A percentile compares a stretch with the other conserved stretches of the same genome.
These are phyloP conservation scores for Aspergillus brunneoviolaceus DNA, from an alignment of 2,329 filamentous ascomycete genomes.

Conservation along the genomic window DNA sequence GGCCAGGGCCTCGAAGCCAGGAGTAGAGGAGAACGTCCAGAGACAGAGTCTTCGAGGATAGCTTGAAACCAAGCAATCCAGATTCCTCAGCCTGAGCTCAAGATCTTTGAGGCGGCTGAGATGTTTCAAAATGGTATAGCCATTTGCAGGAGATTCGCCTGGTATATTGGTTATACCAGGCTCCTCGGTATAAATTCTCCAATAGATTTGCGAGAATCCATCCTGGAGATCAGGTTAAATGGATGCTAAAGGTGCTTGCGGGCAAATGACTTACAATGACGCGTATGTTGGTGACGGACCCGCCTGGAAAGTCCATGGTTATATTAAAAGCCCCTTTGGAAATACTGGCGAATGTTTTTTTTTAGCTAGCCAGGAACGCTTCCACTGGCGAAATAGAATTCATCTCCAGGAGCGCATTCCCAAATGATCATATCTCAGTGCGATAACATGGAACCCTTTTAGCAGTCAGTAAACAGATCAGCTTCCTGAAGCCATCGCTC, in stretches of 20 bases:
- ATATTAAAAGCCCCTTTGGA: slow-evolving; percentile 24
- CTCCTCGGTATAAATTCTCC: slow-evolving; percentile 45
- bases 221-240: slow-evolving; percentile 35
- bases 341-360: slow-evolving; percentile 24
- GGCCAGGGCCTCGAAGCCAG: slow-evolving; percentile 37
- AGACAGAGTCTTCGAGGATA: slow-evolving; percentile 39
- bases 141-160: slow-evolving; percentile 35
- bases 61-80: slow-evolving; percentile 40
- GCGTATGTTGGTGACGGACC: slow-evolving; percentile 43
- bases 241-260: not conserved
- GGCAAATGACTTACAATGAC: slow-evolving; percentile 38
- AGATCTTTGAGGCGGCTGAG: slow-evolving; percentile 41
- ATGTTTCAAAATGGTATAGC: slow-evolving; percentile 39
- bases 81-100: slow-evolving; percentile 36
- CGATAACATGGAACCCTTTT: slow-evolving; percentile 18
- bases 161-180: slow-evolving; percentile 29
- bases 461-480: slow-evolving; percentile 23
- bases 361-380: slow-evolving; percentile 25
- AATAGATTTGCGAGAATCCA: slow-evolving; percentile 45
- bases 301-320: slow-evolving; percentile 47
- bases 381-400: slow-evolving; percentile 27
- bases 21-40: slow-evolving; percentile 43
- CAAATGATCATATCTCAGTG: slow-evolving; percentile 12
- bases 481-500: slow-evolving; percentile 20
- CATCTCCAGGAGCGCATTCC: slow-evolving; percentile 33